phyloP scores from a whole-genome alignment of 352 stramenopile genomes.

The Phytophthora crassamura region DNA sequence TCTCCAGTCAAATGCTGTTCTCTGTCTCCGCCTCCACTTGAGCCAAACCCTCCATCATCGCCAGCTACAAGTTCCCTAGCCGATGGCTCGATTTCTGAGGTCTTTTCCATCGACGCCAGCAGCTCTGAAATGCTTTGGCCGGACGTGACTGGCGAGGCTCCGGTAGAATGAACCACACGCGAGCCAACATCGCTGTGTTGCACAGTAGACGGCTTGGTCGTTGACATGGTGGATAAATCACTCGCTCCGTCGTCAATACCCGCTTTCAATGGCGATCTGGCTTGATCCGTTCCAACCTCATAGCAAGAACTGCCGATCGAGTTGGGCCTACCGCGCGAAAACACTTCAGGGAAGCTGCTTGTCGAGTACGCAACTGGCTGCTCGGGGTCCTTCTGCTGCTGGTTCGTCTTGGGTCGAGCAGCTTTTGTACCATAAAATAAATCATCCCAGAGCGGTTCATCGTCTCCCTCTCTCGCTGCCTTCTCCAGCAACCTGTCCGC shows the following conservation, averaged over 20 bases:
- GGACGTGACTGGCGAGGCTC: constrained; percentile 11
- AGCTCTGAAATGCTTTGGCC: constrained; percentile 34
- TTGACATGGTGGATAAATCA: constrained; percentile 20
- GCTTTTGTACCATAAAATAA: constrained; percentile 44
- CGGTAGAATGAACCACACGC: constrained; percentile 13
- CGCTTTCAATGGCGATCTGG: constrained; percentile 6
- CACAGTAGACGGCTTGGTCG: constrained; percentile 10
- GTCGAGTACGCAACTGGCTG: constrained; percentile 33
- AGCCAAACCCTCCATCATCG: constrained; percentile 11
- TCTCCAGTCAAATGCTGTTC: not conserved
- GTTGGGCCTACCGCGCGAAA: constrained; percentile 18
- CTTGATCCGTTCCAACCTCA: constrained; percentile 7
- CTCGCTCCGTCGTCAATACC: not conserved
- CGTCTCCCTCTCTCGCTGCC: constrained; percentile 26
- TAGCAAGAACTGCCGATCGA: constrained; percentile 20
- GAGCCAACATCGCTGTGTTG: constrained; percentile 23
- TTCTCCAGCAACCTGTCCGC: constrained; percentile 40
- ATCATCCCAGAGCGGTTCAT: constrained; percentile 48
- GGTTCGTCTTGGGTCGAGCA: constrained; percentile 21
- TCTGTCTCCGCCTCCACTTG: constrained; percentile 15
- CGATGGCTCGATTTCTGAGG: not conserved
- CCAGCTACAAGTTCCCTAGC: constrained; percentile 12
- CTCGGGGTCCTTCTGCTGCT: constrained; percentile 6
- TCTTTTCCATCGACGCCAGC: constrained; percentile 25
- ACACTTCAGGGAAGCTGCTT: constrained; percentile 31